Base-by-base conservation (phyloP, 2,329 filamentous ascomycete genomes). In the Didymella sp. region DNA sequence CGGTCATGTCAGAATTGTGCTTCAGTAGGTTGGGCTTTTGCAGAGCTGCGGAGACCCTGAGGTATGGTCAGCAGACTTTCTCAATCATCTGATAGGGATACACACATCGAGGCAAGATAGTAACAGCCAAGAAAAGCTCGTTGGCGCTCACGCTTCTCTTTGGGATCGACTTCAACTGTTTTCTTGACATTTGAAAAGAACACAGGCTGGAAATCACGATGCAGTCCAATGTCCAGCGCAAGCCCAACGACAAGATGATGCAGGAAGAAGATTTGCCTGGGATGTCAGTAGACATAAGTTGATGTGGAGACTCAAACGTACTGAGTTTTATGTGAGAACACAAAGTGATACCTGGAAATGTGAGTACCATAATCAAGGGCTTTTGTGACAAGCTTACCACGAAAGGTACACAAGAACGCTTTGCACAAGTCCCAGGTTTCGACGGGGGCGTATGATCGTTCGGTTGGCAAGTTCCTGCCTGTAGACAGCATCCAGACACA, bases 321-420 rank as follows among this genome's bases (percentile, higher is more conserved):
- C 48, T 75, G 71, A 7, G 72, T 74, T 42, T 73, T 73, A 52
- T 74, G 72, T 41, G 69, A 73, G 33, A 74, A 74, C 0, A 73
- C 60, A 27, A 72, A 75, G 33, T 74, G 72, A 37, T 75, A 74
- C 68, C 71, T 74, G 17, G 3, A 9, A 1, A 2, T 19, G 17
- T 68, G 2, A 64, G 62, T 51, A 11, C 22, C 11, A 4, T 4
- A 6, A 11, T 45, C 5, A 3, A 8, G 28, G 3, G 21, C 12
- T 33, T n/a, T 22, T 8, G 38, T 13, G 28, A 19, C 7, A 22
- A n/a, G 41, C 59, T 21, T 52, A 73, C 73, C 72, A 74, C 12
- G 71, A 71, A 0, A 74, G 52, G 46, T 75, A 75, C 1, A 75
- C 68, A 6, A 74, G 60, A 4, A 74, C 57, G 45, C 73, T 72